These are phyloP conservation scores for Pseudogymnoascus sp. DNA, from an alignment of 2,329 filamentous ascomycete species.

Conservation along the genomic window DNA sequence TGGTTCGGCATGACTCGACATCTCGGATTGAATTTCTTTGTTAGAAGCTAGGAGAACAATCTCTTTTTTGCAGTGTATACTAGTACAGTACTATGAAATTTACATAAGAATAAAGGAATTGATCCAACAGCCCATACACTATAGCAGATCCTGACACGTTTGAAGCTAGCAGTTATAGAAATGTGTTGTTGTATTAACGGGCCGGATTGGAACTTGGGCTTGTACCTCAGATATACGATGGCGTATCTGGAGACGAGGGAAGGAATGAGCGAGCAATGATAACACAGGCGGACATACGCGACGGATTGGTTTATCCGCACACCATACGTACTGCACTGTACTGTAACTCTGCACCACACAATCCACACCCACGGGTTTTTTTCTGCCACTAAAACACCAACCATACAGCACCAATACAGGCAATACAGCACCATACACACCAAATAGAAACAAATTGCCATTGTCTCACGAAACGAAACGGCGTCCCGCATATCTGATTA, in stretches of 20 bases:
- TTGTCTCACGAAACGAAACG: constrained; percentile 2
- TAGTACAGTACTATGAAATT: neutral
- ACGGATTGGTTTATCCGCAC: neutral
- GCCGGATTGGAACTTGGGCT: neutral
- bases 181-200: neutral
- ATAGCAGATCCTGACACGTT: neutral
- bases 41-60: neutral
- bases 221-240: constrained; percentile 7
- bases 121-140: neutral
- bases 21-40: neutral
- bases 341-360: neutral
- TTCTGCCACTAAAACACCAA: neutral
- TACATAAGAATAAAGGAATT: neutral
- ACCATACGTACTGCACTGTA: too few species aligned
- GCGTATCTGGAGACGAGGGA: constrained; percentile 1
- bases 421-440: neutral
- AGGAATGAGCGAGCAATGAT: neutral
- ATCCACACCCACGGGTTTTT: constrained; percentile 6
- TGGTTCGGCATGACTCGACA: constrained; percentile 3
- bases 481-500: constrained; percentile 7
- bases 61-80: neutral
- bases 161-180: neutral
- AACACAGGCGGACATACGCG: neutral
- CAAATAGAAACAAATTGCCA: neutral
- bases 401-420: neutral